Evolutionary conservation across 2,329 filamentous ascomycete species (phyloP).

Genomic region (Escovopsis sp.): DNA sequence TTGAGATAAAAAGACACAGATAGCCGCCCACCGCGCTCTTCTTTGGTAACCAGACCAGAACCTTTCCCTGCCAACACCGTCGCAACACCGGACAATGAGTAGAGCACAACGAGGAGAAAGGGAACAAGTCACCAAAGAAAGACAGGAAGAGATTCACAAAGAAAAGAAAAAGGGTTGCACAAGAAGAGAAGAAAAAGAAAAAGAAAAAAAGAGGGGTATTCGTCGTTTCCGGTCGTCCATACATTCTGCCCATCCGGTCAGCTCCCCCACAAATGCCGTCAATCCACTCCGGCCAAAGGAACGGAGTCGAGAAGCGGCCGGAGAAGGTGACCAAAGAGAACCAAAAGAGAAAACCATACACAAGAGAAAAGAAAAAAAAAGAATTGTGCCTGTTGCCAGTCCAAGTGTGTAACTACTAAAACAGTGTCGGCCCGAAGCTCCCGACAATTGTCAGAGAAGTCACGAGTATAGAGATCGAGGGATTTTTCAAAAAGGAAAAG

Average conservation of each 20-base stretch:
- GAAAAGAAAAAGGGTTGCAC: constrained; percentile 13
- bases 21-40: constrained; percentile 2
- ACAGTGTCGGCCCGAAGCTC: constrained; percentile 1
- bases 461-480: not conserved
- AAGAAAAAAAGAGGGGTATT: constrained; percentile 24
- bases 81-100: constrained; percentile 3
- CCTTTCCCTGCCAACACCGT: constrained; percentile 1
- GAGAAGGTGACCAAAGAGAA: too few species aligned
- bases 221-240: constrained; percentile 30
- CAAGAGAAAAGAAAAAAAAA: constrained; percentile 8
- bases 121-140: not conserved
- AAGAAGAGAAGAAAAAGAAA: constrained; percentile 9
- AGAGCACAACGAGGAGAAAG: not conserved
- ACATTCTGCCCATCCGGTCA: constrained; percentile 26
- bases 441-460: constrained; percentile 1
- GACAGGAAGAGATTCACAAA: constrained; percentile 1
- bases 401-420: constrained; percentile 7
- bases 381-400: constrained; percentile 24
- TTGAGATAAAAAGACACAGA: not conserved
- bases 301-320: too few species aligned
- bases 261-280: constrained; percentile 9
- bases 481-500: not conserved
- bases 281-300: too few species aligned
- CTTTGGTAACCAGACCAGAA: constrained; percentile 12
- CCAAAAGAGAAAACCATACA: constrained; percentile 4